Evolutionary conservation across 768 basidiomycete genomes (phyloP).

Genomic region (Psilocybe tampanensis): DNA sequence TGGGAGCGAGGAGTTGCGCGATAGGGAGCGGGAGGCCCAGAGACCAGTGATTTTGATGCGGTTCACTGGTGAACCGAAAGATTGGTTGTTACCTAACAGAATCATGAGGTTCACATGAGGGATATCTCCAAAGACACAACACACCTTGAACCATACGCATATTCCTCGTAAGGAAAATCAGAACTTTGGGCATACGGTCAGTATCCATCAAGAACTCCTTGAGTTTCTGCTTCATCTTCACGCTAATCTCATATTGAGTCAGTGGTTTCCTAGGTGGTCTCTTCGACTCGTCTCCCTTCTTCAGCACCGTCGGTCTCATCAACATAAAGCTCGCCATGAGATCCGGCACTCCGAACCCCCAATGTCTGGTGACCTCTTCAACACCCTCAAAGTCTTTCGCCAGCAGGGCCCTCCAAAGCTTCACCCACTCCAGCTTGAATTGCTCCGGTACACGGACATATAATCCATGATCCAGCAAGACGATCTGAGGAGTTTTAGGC

Average conservation of each 20-base stretch:
- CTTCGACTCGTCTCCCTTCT: constrained; percentile 31
- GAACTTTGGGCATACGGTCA: constrained; percentile 75
- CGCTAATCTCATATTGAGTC: constrained; percentile 70
- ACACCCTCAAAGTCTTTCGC: constrained; percentile 57
- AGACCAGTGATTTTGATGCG: constrained; percentile 87
- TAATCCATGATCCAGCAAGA: constrained; percentile 91
- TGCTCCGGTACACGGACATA: constrained; percentile 72
- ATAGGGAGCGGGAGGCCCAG: constrained; percentile 75
- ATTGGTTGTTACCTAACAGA: constrained; percentile 71
- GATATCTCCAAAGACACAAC: constrained; percentile 20
- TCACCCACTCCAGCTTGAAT: constrained; percentile 78
- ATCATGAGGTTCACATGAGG: constrained; percentile 71
- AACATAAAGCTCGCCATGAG: constrained; percentile 74
- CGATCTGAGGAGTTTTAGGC: constrained; percentile 59
- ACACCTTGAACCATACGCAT: constrained; percentile 68
- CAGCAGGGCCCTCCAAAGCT: constrained; percentile 71
- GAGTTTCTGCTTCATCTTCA: constrained; percentile 67
- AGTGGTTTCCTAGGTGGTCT: constrained; percentile 42
- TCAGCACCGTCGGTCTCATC: constrained; percentile 60
- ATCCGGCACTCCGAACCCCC: constrained; percentile 75
- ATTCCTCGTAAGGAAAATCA: constrained; percentile 75
- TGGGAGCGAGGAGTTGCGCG: constrained; percentile 43
- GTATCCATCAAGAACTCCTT: constrained; percentile 72
- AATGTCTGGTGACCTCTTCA: constrained; percentile 50
- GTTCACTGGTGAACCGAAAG: constrained; percentile 85